Percentiles rank a stretch among this genome's conserved stretches.
Evolutionary conservation across 1,284 basidiomycete genomes (phyloP).

Genomic region (Tranzscheliella williamsii): DNA sequence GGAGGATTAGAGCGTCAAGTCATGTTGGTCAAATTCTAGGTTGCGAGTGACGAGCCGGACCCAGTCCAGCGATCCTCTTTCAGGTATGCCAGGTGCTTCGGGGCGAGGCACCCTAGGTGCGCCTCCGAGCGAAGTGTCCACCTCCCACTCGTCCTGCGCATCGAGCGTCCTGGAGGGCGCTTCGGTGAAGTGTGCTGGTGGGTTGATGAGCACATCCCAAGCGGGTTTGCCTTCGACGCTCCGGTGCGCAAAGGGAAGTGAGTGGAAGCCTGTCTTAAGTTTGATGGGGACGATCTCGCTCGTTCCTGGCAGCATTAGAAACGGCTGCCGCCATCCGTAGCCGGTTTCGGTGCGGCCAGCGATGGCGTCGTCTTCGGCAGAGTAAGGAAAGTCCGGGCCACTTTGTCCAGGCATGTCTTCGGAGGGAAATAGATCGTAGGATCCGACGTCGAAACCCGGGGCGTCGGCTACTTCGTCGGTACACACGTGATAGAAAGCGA

Average conservation of each 20-base stretch:
- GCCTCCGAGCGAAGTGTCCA: slow-evolving; percentile 8
- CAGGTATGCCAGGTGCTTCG: slow-evolving; percentile 4
- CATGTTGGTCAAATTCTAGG: slow-evolving; percentile 17
- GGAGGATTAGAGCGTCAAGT: slow-evolving; percentile 11
- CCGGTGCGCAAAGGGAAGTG: slow-evolving; percentile 14
- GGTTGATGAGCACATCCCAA: slow-evolving; percentile 24
- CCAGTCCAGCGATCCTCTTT: slow-evolving; percentile 22
- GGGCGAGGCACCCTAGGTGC: slow-evolving; percentile 16
- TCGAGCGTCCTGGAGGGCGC: slow-evolving; percentile 3
- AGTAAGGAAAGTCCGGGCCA: slow-evolving; percentile 24
- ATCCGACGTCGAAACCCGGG: no score
- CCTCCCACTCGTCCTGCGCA: slow-evolving; percentile 29
- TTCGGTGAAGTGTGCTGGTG: slow-evolving; percentile 7
- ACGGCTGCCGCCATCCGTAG: slow-evolving; percentile 32
- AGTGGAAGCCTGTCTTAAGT: slow-evolving; percentile 19
- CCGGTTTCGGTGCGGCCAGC: slow-evolving; percentile 16
- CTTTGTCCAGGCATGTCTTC: no score
- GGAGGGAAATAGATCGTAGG: no score
- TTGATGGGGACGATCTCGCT: slow-evolving; percentile 16
- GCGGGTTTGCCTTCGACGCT: slow-evolving; percentile 9
- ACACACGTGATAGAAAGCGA: slow-evolving; percentile 26
- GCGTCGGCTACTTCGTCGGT: no score
- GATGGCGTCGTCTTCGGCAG: slow-evolving; percentile 14
- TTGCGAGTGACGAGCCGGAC: slow-evolving; percentile 23
- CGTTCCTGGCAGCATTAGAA: slow-evolving; percentile 19